A percentile compares a stretch with the other conserved stretches of the same genome.
phyloP scores from a whole-genome alignment of 2,329 filamentous ascomycete species.

The Clarireedia hainanense region DNA sequence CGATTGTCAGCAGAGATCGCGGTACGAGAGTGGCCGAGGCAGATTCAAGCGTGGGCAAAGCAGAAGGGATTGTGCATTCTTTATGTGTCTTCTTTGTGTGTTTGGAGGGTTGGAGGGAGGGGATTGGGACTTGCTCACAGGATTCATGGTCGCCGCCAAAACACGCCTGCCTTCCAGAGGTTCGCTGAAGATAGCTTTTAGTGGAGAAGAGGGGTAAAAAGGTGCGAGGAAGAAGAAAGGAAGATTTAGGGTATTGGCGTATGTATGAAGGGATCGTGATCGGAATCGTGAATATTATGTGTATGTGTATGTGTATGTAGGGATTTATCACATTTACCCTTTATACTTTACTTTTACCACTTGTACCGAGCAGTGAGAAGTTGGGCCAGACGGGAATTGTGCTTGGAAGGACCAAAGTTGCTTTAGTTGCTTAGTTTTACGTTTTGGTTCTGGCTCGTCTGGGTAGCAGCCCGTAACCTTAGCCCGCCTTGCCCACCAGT shows the following conservation, averaged over 20 bases:
- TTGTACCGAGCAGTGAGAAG: background rate
- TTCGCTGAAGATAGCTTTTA: background rate
- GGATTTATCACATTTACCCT: too few species aligned
- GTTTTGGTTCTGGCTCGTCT: background rate
- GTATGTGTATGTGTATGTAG: too few species aligned
- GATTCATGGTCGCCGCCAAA: conserved; percentile 10
- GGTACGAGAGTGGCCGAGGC: background rate
- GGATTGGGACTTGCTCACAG: conserved; percentile 9
- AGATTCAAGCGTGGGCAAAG: background rate
- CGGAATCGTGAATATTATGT: too few species aligned
- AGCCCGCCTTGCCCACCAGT: background rate
- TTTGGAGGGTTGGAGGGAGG: background rate
- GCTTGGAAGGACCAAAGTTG: background rate
- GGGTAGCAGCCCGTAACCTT: background rate
- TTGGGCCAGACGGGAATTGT: background rate
- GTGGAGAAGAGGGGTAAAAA: background rate
- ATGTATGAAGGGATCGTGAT: background rate
- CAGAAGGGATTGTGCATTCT: background rate
- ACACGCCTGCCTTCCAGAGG: background rate
- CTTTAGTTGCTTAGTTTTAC: background rate
- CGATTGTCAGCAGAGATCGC: background rate
- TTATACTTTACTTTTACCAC: too few species aligned
- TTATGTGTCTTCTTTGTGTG: background rate
- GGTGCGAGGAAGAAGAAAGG: background rate
- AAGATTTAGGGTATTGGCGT: background rate